Evolutionary conservation across 441 rosid species (phyloP).

Genomic region (Pelargonium citronellum): DNA sequence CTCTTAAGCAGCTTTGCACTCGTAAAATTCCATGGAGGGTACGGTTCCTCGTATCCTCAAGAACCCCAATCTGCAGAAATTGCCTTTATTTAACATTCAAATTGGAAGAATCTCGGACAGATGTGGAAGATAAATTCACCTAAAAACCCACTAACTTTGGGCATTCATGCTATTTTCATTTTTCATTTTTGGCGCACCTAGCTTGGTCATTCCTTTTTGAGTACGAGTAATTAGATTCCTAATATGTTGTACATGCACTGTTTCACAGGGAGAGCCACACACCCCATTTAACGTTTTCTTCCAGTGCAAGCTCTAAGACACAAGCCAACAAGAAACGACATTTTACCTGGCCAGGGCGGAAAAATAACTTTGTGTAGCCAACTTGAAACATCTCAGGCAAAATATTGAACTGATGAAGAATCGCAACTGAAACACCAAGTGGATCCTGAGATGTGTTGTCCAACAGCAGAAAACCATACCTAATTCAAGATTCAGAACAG

Average conservation of each 20-base stretch:
- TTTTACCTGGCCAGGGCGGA: slow-evolving; percentile 90
- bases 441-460: slow-evolving; percentile 81
- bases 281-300: too few relatives aligned
- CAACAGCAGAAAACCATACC: slow-evolving; percentile 95
- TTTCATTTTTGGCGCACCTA: too few relatives aligned
- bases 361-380: slow-evolving; percentile 92
- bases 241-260: background rate
- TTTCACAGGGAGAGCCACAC: background rate
- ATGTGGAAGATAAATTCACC: background rate
- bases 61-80: slow-evolving; percentile 78
- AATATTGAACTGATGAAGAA: slow-evolving; percentile 93
- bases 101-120: background rate
- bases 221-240: background rate
- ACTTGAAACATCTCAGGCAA: slow-evolving; percentile 99
- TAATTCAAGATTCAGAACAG: slow-evolving; percentile 30
- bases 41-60: slow-evolving; percentile 92
- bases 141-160: background rate
- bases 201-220: too few relatives aligned
- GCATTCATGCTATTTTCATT: too few relatives aligned
- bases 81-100: slow-evolving; percentile 13
- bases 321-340: slow-evolving; percentile 3
- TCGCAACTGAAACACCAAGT: slow-evolving; percentile 91
- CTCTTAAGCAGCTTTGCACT: slow-evolving; percentile 94
- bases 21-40: slow-evolving; percentile 92
- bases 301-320: too few relatives aligned